Percentiles rank a stretch among this genome's conserved stretches.
Conservation (phyloP, 345 rosid species). For the Melastoma malabathricum region DNA sequence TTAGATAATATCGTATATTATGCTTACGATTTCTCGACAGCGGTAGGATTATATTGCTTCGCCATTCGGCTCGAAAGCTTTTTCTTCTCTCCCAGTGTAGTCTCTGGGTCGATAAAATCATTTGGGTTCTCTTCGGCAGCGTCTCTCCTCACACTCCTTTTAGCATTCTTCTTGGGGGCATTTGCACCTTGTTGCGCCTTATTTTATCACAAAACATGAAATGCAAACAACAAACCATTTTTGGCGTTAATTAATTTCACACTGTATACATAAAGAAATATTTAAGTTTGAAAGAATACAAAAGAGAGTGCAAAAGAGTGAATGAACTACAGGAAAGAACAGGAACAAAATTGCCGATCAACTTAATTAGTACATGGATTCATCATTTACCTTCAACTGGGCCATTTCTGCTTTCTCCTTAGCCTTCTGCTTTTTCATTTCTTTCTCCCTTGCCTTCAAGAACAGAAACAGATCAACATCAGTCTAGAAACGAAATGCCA, state of each 20-base stretch:
- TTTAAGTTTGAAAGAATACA: no score
- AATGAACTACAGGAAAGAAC: neutral
- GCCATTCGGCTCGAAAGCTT: conserved; percentile 72
- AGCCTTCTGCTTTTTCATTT: conserved; percentile 69
- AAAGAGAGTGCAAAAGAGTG: no score
- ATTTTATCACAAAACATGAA: neutral
- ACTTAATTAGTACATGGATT: neutral
- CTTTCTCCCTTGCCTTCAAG: conserved; percentile 65
- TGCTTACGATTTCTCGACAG: conserved; percentile 79
- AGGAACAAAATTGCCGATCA: neutral
- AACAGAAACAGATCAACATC: neutral
- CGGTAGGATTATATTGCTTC: conserved; percentile 64
- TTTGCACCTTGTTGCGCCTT: conserved; percentile 40
- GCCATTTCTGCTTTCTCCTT: conserved; percentile 57
- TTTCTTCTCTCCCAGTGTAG: conserved; percentile 66
- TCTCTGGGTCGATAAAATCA: conserved; percentile 71
- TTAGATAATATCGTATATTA: conserved; percentile 1
- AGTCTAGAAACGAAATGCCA: no score
- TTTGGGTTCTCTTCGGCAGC: conserved; percentile 51
- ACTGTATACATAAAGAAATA: no score
- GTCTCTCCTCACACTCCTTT: conserved; percentile 49
- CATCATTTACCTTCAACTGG: conserved; percentile 35
- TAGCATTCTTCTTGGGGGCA: conserved; percentile 41
- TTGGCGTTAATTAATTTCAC: neutral
- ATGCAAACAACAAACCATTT: neutral